Base-by-base conservation (phyloP, 1,284 basidiomycete genomes). In the Sphaerobolus stellatus region DNA sequence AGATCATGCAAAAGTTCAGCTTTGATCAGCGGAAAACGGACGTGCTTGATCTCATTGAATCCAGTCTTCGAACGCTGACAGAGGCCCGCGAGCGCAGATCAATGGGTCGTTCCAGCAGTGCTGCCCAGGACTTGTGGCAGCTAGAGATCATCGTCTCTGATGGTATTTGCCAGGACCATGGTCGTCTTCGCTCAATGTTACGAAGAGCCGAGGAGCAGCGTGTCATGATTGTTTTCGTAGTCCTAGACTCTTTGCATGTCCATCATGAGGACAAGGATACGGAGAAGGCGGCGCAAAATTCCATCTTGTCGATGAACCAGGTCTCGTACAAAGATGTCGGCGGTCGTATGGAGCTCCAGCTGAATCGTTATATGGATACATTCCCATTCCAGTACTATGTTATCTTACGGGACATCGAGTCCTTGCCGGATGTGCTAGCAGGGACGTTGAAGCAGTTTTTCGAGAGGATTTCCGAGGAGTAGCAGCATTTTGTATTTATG, bases 321-420 rank as follows among this genome's bases (percentile, higher is more conserved):
- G 94, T 92, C 18, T 86, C 88, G 50, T 97, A 95, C 78, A 88
- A 86, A 67, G 82, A 80, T 50, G 82, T 91, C n/a, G 85, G 96
- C 20, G 70, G 71, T 18, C 73, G 75, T 58, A 87, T 95, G 83
- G 90, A 98, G 71, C 75, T 99, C 62, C 84, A 92, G 66, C 85
- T 98, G 78, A 81, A 90, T 64, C 83, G 92, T 48, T 98, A 98
- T 70, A 72, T 98, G 62, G 94, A 98, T 67, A 90, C 92, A 3
- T 99, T 99, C 82, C 97, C 97, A 1, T 99, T 99, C 74, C 94
- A 98, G 73, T 97, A 97, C 70, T 99, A 95, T 63, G 90, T 98
- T 48, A 90, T 99, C 16, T 74, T 99, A 44, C 79, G 94, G 57
- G 85, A 92, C 64, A 93, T 97, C 36, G 94, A 97, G 69, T 86